A percentile compares a stretch with the other conserved stretches of the same genome.
Evolutionary conservation across 129 eudicot genomes (phyloP).

Genomic region (Kitagawia praeruptora): DNA sequence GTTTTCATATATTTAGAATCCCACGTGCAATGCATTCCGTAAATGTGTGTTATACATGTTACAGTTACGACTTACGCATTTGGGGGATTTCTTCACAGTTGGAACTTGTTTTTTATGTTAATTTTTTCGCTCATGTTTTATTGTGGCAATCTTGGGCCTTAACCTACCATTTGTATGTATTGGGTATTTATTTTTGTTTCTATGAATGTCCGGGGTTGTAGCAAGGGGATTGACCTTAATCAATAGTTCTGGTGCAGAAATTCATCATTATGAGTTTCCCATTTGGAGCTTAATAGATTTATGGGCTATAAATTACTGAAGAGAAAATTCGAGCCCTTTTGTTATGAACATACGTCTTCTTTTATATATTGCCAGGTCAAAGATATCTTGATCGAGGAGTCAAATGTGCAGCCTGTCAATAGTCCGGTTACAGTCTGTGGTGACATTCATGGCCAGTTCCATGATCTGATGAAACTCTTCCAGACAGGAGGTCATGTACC

Average conservation of each 20-base stretch:
- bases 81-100: neutral
- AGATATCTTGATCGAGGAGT: constrained; percentile 94
- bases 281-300: neutral
- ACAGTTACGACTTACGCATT: neutral
- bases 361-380: constrained; percentile 46
- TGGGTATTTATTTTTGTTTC: neutral
- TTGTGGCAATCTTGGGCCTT: neutral
- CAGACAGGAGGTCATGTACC: constrained; percentile 99
- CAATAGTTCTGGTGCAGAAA: neutral
- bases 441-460: constrained; percentile 97
- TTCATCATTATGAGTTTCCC: neutral
- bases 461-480: constrained; percentile 93
- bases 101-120: neutral
- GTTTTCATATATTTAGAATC: neutral
- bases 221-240: neutral
- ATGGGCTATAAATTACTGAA: neutral
- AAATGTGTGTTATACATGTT: neutral
- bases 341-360: neutral
- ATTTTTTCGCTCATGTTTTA: neutral
- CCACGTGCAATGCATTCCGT: neutral
- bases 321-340: neutral
- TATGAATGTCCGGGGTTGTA: neutral
- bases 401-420: constrained; percentile 97
- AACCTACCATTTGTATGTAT: neutral
- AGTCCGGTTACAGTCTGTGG: constrained; percentile 99